These are phyloP conservation scores for Eucalyptus regnans DNA, from an alignment of 345 rosid species.

Conservation along the genomic window DNA sequence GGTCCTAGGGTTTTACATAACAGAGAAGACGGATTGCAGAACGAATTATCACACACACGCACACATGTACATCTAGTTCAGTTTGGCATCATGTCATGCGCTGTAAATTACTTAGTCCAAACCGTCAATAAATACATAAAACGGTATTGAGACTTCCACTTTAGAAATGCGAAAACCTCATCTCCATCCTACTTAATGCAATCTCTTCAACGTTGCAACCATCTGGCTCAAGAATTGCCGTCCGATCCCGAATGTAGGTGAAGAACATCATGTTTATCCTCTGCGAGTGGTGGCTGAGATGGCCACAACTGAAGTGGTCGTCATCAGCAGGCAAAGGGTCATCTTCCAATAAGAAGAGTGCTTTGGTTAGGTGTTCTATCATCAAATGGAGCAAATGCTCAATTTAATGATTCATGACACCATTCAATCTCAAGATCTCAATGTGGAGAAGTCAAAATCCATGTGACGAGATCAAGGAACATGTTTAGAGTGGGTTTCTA, in stretches of 20 bases:
- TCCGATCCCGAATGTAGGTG: not conserved
- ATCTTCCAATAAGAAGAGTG: not conserved
- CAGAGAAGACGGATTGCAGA: not conserved
- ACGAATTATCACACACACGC: not conserved
- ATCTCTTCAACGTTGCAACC: not conserved
- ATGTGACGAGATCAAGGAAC: not conserved
- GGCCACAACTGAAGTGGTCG: not conserved
- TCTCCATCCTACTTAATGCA: not conserved
- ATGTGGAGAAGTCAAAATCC: not conserved
- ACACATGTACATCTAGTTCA: not conserved
- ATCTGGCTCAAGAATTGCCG: not conserved
- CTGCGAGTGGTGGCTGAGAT: not conserved
- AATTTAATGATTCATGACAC: not conserved
- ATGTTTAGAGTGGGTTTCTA: not conserved
- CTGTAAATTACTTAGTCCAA: not conserved
- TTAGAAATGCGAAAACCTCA: not conserved
- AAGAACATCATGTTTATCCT: not conserved
- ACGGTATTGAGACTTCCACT: not conserved
- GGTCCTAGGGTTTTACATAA: not conserved
- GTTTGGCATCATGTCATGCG: not conserved
- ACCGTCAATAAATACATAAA: not conserved
- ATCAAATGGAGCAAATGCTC: not conserved
- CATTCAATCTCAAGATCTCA: not conserved
- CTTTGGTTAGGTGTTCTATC: not conserved
- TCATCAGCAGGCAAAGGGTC: not conserved